Evolutionary conservation across 1,284 basidiomycete genomes (phyloP), one percentile per base, ranked within the genome.

Genomic region (Naganishia sp.): DNA sequence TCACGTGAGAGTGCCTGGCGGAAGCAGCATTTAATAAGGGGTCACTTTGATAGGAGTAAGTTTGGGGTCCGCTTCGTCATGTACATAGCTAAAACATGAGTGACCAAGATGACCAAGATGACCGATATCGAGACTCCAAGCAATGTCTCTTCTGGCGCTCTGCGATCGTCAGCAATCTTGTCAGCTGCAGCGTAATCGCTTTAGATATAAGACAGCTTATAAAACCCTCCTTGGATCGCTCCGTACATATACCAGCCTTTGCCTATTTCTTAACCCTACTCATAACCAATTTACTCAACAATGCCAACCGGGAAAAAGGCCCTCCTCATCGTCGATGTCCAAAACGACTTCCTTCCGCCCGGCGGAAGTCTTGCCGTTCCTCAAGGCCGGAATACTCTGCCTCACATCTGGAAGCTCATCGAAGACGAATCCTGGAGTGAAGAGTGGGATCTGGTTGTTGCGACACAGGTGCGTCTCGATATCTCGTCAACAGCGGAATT

Each of bases 271-370:
- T 33, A 15, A 10, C 13, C 25, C 25, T 3, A 25, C 3, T 7
- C 16, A 36, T 4, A 3, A 28, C 45, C 18, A 15, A 39, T 42
- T 23, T 48, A 46, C 43, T 2, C 44, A 50, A 23, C 28, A 39
- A 57, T 57, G 55, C 21, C 21, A 3, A 4, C 6, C n/a, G 28
- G 28, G 3, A 43, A 43, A 23, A 79, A 78, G 6, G 85, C 84
- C 0, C 78, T 86, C 48, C 71, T 86, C 55, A 75, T 86, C 50
- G 82, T 86, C 50, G 86, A 88, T 74, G 80, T 86, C 15, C 86
- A 88, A 73, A 81, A 86, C 72, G 86, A 87, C 77, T 88, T 87
- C 72, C 80, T 86, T n/a, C 85, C 85, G n/a, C 84, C 84, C 2
- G 69, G 75, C 44, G 86, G 86, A 16, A 77, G 83, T 0, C 82